phyloP scores from a whole-genome alignment of 2,329 filamentous ascomycete genomes.

The Thelonectria rubi region DNA sequence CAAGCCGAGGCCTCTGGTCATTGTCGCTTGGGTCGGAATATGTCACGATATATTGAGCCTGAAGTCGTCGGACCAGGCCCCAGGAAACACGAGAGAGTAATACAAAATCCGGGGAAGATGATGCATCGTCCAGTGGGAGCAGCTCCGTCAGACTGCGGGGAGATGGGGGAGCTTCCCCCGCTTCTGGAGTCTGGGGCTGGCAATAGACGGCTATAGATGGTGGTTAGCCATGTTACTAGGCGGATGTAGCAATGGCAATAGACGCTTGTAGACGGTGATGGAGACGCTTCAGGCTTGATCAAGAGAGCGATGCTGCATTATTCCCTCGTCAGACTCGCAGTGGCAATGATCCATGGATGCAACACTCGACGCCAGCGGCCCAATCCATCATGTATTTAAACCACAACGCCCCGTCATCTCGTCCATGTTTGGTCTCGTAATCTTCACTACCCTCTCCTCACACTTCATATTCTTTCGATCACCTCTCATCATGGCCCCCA shows the following conservation, averaged over 20 bases:
- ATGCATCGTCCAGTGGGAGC: background rate
- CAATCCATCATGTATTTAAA: too few relatives aligned
- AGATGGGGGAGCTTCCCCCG: slow-evolving; percentile 14
- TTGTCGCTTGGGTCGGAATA: background rate
- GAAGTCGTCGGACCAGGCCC: slow-evolving; percentile 1
- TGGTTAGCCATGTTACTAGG: background rate
- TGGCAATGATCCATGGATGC: too few relatives aligned
- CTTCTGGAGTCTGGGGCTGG: slow-evolving; percentile 9
- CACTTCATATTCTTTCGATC: background rate
- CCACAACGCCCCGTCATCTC: background rate
- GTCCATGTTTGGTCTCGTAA: background rate
- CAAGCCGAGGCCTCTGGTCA: slow-evolving; percentile 25
- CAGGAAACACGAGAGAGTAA: slow-evolving; percentile 7
- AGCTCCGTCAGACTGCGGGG: background rate
- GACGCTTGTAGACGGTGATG: slow-evolving; percentile 14
- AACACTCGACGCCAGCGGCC: too few relatives aligned
- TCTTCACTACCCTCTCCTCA: background rate
- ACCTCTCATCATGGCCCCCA: slow-evolving; percentile 5
- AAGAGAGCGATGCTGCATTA: too few relatives aligned
- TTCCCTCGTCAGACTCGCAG: too few relatives aligned
- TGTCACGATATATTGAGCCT: background rate
- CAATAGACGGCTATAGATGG: slow-evolving; percentile 28
- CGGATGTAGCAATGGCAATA: background rate
- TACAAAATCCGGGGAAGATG: background rate
- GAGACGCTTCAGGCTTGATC: background rate